Evolutionary conservation across 2,329 filamentous ascomycete species (phyloP), one percentile per base, ranked within the genome.

Genomic region (Salinomyces thailandicus): DNA sequence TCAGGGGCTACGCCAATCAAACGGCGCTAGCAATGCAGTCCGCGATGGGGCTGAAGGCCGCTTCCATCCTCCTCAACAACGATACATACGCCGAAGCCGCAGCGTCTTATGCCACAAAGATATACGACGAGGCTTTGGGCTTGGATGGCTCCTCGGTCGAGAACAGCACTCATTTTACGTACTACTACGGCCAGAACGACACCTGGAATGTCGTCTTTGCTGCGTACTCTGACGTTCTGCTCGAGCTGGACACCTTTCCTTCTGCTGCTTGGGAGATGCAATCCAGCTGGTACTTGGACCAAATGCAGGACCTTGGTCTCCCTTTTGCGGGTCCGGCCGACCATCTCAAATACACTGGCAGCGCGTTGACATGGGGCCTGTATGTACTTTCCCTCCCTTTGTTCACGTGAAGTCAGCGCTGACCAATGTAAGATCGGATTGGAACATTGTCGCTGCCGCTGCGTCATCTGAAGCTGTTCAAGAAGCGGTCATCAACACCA

Each of bases 1-100:
- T 75, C 65, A 54, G 67, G 3, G 58, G 62, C 9, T 69, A 74
- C 40, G 61, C 71, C 6, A 61, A 62, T 14, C 47, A 68, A 30
- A 63, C 64, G 5, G 61, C 59, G 19, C 57, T 51, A 11, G 48
- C 47, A 2, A 46, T 51, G 5, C 48, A 51, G 34, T 45, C 43
- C 7, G 37, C 43, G 3, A 49, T 51, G 17, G 61, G 60, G 16
- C 54, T 72, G 34, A 39, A 50, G 5, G 57, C 49, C 2, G 68
- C 70, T 36, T 62, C 61, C 3, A 18, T 47, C 2, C 26, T 49
- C 8, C 69, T 67, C 11, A 66, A 67, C 4, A 55, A 64, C 14
- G 49, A 60, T 31, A 73, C 71, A 38, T 68, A 72, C 40, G 31
- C 43, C 5, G 22, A 41, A 2, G 38, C 36, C 1, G 51, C 49